Evolutionary conservation across 169 alveolate species (phyloP).

Genomic region (Theileria sp.): DNA sequence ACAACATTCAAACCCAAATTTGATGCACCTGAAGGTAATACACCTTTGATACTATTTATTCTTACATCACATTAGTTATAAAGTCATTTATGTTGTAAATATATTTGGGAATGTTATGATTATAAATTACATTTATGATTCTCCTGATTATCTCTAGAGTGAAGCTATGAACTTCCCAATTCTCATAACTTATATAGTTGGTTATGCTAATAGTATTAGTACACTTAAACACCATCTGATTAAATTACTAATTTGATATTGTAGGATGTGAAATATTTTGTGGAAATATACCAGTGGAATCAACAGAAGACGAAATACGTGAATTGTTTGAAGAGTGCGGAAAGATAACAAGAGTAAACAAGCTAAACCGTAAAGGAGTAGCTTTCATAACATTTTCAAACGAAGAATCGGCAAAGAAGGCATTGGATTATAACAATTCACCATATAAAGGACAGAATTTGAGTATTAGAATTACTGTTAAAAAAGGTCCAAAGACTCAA

Average conservation of each 20-base stretch:
- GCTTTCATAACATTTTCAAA: slow-evolving; percentile 85
- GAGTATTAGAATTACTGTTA: slow-evolving; percentile 82
- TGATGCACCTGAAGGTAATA: not conserved
- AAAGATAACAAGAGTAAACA: slow-evolving; percentile 77
- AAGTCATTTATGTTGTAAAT: not conserved
- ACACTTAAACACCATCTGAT: too few relatives aligned
- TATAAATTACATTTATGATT: slow-evolving; percentile 20
- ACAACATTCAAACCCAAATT: not conserved
- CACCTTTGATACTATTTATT: not conserved
- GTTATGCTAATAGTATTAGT: not conserved
- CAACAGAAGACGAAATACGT: slow-evolving; percentile 82
- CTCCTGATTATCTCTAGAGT: slow-evolving; percentile 54
- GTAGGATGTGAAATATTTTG: slow-evolving; percentile 82
- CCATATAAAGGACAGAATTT: slow-evolving; percentile 81
- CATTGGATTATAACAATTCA: slow-evolving; percentile 83
- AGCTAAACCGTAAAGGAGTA: slow-evolving; percentile 83
- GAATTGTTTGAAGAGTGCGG: slow-evolving; percentile 89
- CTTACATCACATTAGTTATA: not conserved
- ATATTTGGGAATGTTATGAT: slow-evolving; percentile 49
- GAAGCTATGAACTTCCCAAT: slow-evolving; percentile 65
- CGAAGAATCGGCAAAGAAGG: slow-evolving; percentile 86
- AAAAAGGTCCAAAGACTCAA: slow-evolving; percentile 70
- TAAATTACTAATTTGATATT: too few relatives aligned
- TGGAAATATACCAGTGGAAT: slow-evolving; percentile 84
- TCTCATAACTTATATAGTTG: not conserved